A percentile compares a stretch with the other conserved stretches of the same genome.
phyloP scores from a whole-genome alignment of 805 yeast species.

The Kurtzmaniella fragi region DNA sequence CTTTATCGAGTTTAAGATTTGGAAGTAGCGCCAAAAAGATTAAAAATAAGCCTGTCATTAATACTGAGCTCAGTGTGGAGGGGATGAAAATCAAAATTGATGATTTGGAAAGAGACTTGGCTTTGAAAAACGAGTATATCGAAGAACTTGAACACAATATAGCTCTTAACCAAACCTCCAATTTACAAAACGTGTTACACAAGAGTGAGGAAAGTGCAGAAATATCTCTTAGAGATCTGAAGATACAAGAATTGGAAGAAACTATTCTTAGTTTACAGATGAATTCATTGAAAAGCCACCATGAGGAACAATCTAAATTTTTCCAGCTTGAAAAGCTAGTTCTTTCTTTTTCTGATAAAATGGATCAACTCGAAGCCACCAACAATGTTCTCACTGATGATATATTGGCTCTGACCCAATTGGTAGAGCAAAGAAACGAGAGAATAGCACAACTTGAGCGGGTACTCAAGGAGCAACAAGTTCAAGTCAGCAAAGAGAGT shows the following conservation, averaged over 20 bases:
- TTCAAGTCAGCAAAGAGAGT: conserved; percentile 44
- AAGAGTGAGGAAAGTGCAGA: conserved; percentile 10
- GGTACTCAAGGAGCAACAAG: conserved; percentile 47
- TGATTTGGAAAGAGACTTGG: conserved; percentile 30
- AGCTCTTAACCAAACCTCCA: too few species aligned
- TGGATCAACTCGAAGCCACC: conserved; percentile 59
- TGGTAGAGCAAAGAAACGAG: conserved; percentile 52
- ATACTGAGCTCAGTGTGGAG: conserved; percentile 49
- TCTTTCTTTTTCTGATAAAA: conserved; percentile 51
- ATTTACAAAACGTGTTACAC: too few species aligned
- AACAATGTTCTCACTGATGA: conserved; percentile 55
- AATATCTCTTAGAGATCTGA: conserved; percentile 21
- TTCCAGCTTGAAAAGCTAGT: conserved; percentile 54
- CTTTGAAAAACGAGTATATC: conserved; percentile 25
- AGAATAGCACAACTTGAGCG: conserved; percentile 52
- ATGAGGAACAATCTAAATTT: conserved; percentile 44
- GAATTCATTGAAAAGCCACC: conserved; percentile 24
- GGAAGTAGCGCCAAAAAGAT: conserved; percentile 70
- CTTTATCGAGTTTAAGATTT: conserved; percentile 67
- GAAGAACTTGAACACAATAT: conserved; percentile 39
- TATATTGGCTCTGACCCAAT: conserved; percentile 47
- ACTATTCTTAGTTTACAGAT: conserved; percentile 24
- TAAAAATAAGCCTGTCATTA: conserved; percentile 60
- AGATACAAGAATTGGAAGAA: conserved; percentile 27
- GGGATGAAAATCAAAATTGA: conserved; percentile 40